Evolutionary conservation across 2,329 filamentous ascomycete genomes (phyloP).

Genomic region (Aphanoascus verrucosus): DNA sequence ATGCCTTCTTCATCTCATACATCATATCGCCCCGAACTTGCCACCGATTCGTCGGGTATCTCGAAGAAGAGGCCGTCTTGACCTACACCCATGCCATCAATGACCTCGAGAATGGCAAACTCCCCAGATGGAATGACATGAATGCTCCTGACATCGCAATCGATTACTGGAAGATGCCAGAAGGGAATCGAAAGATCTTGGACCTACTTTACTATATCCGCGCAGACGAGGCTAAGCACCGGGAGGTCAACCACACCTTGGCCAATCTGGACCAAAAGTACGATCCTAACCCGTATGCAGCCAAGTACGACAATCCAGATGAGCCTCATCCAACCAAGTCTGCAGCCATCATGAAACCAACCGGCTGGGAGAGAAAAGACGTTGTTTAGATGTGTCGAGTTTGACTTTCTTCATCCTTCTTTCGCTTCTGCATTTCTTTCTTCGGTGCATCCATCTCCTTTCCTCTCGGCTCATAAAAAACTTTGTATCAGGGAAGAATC

Average conservation of each 20-base stretch:
- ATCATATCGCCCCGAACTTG: slow-evolving; percentile 76
- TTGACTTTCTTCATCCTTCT: background rate
- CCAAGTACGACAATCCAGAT: slow-evolving; percentile 60
- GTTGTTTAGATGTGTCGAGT: slow-evolving; percentile 44
- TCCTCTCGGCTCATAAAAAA: too few species aligned
- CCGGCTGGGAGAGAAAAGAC: slow-evolving; percentile 75
- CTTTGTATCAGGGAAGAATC: too few species aligned
- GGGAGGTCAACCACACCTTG: slow-evolving; percentile 92
- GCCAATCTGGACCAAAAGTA: slow-evolving; percentile 73
- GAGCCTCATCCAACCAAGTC: slow-evolving; percentile 60
- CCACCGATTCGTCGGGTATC: slow-evolving; percentile 91
- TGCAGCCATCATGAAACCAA: slow-evolving; percentile 52
- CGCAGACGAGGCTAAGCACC: slow-evolving; percentile 78
- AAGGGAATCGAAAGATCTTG: slow-evolving; percentile 68
- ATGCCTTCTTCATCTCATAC: slow-evolving; percentile 80
- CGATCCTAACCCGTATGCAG: slow-evolving; percentile 88
- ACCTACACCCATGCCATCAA: slow-evolving; percentile 85
- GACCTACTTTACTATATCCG: slow-evolving; percentile 82
- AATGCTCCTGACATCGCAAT: slow-evolving; percentile 78
- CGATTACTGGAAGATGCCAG: slow-evolving; percentile 88
- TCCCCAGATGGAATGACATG: slow-evolving; percentile 73
- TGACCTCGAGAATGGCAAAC: slow-evolving; percentile 72
- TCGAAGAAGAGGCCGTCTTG: slow-evolving; percentile 93
- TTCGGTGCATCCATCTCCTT: too few species aligned
- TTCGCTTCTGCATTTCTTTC: background rate